These are phyloP conservation scores for Asterophora parasitica DNA, from an alignment of 768 basidiomycete genomes.

Conservation along the genomic window DNA sequence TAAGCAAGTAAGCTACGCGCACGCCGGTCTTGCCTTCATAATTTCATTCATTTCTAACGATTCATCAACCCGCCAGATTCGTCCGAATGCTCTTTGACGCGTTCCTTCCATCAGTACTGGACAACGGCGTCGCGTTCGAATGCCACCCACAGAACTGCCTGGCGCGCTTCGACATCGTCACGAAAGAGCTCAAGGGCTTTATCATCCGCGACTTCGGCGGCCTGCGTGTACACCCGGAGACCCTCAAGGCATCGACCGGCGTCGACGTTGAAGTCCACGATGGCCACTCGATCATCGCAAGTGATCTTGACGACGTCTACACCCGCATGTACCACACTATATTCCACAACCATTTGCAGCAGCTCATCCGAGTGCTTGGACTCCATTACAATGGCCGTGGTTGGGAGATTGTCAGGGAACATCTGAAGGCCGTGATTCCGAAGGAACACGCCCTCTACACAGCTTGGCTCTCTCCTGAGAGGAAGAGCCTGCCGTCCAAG, in stretches of 20 bases:
- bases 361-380: conserved; percentile 51
- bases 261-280: conserved; percentile 43
- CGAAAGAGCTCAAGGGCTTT: conserved; percentile 49
- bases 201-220: conserved; percentile 58
- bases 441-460: conserved; percentile 39
- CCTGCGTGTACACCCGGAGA: conserved; percentile 46
- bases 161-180: conserved; percentile 44
- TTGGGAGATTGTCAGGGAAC: conserved; percentile 45
- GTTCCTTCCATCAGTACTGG: conserved; percentile 48
- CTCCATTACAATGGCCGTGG: conserved; percentile 54
- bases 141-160: conserved; percentile 59
- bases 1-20: conserved; percentile 36
- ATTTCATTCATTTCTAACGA: too few species aligned
- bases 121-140: conserved; percentile 56
- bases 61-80: conserved; percentile 36
- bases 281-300: conserved; percentile 46
- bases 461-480: conserved; percentile 47
- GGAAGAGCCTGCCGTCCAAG: conserved; percentile 46
- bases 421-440: conserved; percentile 41
- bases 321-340: conserved; percentile 54
- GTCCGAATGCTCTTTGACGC: conserved; percentile 47
- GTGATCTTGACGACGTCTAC: conserved; percentile 51
- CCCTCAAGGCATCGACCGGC: conserved; percentile 45
- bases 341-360: conserved; percentile 57
- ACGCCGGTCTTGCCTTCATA: too few species aligned